A percentile compares a stretch with the other conserved stretches of the same genome.
phyloP scores from a whole-genome alignment of 441 rosid genomes.

The Omphalea diandra region DNA sequence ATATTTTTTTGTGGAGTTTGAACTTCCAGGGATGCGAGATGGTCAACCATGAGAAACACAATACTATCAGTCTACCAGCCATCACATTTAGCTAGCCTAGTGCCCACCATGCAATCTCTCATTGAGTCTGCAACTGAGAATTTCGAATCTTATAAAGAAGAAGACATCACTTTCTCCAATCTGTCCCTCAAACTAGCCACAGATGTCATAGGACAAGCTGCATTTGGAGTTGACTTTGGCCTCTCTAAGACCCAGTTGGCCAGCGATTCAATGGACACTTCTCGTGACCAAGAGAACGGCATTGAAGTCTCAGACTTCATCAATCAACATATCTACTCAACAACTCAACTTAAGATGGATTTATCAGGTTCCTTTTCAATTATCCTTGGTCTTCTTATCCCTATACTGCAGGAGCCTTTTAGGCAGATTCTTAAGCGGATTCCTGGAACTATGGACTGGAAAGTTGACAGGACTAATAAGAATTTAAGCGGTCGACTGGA shows the following conservation, averaged over 20 bases:
- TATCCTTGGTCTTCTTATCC: constrained; percentile 70
- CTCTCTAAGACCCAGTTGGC: constrained; percentile 47
- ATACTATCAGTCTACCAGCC: constrained; percentile 88
- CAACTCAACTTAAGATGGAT: constrained; percentile 95
- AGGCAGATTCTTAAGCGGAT: constrained; percentile 83
- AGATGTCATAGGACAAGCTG: constrained; percentile 92
- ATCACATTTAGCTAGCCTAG: constrained; percentile 75
- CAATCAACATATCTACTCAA: constrained; percentile 86
- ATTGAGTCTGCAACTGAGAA: constrained; percentile 60
- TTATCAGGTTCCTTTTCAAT: constrained; percentile 83
- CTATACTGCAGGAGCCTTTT: constrained; percentile 84
- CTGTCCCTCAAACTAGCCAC: constrained; percentile 80
- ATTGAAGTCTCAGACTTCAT: constrained; percentile 64
- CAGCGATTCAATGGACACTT: constrained; percentile 22
- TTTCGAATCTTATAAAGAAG: constrained; percentile 37
- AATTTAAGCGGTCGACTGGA: constrained; percentile 58
- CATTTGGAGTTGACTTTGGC: constrained; percentile 84
- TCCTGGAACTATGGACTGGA: constrained; percentile 92
- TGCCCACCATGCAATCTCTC: constrained; percentile 76
- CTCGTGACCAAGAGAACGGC: constrained; percentile 20
- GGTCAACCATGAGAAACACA: constrained; percentile 91
- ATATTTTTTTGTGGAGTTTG: constrained; percentile 5
- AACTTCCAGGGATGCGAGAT: constrained; percentile 66
- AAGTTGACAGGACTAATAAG: constrained; percentile 58
- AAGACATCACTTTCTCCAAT: constrained; percentile 63